Evolutionary conservation across 139 green algal species (phyloP).

Genomic region (Coccomyxa sp.): DNA sequence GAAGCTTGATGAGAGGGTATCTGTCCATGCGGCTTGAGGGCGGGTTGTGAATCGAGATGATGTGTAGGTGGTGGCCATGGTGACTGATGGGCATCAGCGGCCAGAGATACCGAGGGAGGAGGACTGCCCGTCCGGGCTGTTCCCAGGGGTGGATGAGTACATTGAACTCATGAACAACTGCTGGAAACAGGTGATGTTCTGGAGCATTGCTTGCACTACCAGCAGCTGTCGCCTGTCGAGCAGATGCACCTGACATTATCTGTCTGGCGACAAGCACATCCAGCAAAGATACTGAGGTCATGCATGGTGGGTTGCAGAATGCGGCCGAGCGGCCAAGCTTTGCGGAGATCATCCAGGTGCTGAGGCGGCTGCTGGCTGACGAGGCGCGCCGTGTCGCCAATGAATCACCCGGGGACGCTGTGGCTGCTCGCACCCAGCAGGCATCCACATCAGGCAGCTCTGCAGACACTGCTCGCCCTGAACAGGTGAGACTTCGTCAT

Average conservation of each 20-base stretch:
- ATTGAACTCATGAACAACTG: slow-evolving; percentile 62
- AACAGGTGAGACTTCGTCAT: not conserved
- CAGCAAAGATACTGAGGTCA: not conserved
- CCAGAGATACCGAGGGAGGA: slow-evolving; percentile 49
- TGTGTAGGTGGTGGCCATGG: slow-evolving; percentile 57
- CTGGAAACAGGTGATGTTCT: slow-evolving; percentile 43
- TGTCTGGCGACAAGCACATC: not conserved
- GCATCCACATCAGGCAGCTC: not conserved
- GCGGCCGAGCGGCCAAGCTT: not conserved
- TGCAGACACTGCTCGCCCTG: not conserved
- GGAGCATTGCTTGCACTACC: slow-evolving; percentile 7
- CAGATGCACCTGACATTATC: not conserved
- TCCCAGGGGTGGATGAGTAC: slow-evolving; percentile 39
- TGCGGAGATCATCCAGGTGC: slow-evolving; percentile 11
- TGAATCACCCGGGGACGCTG: not conserved
- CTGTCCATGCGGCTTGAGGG: not conserved
- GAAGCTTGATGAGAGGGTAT: not conserved
- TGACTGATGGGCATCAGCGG: slow-evolving; percentile 46
- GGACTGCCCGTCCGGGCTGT: slow-evolving; percentile 40
- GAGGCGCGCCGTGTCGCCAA: slow-evolving; percentile 1
- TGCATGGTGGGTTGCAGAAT: not conserved
- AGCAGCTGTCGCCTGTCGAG: not conserved
- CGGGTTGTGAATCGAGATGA: too few relatives aligned
- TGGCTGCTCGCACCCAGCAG: not conserved
- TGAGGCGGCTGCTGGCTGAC: slow-evolving; percentile 13